Conservation (phyloP, 495 filamentous ascomycete genomes). For the Talaromyces trachyspermus region DNA sequence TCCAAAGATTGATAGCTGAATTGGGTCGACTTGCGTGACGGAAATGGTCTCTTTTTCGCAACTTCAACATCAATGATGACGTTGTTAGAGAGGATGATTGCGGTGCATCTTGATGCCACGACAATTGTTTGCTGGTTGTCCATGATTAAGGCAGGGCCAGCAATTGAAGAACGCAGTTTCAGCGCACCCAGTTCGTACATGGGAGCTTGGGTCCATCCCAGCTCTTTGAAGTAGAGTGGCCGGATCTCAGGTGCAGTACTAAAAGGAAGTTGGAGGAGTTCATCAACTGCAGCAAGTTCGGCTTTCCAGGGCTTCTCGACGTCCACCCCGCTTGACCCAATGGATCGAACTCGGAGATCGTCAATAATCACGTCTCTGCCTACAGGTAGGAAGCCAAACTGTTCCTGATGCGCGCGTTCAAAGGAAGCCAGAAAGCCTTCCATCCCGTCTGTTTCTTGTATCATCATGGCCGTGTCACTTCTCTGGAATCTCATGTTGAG, state of each 20-base stretch:
- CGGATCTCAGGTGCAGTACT: constrained; percentile 21
- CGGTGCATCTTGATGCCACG: constrained; percentile 69
- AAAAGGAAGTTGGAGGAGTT: constrained; percentile 19
- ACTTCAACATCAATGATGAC: constrained; percentile 46
- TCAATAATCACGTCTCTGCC: constrained; percentile 61
- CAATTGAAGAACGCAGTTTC: constrained; percentile 64
- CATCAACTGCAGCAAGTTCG: too few relatives aligned
- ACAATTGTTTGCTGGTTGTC: constrained; percentile 96
- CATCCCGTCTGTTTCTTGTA: constrained; percentile 45
- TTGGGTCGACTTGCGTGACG: constrained; percentile 54
- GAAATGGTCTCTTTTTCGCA: constrained; percentile 30
- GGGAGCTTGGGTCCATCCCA: constrained; percentile 54
- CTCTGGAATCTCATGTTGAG: constrained; percentile 48
- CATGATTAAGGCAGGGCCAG: constrained; percentile 82
- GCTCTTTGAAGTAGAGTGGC: constrained; percentile 31
- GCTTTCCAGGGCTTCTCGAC: too few relatives aligned
- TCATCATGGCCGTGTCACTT: constrained; percentile 47
- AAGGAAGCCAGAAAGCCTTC: constrained; percentile 75
- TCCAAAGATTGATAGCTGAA: constrained; percentile 91
- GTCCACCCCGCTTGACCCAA: constrained; percentile 8
- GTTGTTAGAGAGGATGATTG: constrained; percentile 34
- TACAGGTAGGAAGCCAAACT: constrained; percentile 50
- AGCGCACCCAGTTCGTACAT: constrained; percentile 80
- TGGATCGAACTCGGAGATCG: constrained; percentile 43
- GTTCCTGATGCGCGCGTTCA: constrained; percentile 60